phyloP scores from a whole-genome alignment of 805 yeast genomes.

The Saturnispora galanensis region DNA sequence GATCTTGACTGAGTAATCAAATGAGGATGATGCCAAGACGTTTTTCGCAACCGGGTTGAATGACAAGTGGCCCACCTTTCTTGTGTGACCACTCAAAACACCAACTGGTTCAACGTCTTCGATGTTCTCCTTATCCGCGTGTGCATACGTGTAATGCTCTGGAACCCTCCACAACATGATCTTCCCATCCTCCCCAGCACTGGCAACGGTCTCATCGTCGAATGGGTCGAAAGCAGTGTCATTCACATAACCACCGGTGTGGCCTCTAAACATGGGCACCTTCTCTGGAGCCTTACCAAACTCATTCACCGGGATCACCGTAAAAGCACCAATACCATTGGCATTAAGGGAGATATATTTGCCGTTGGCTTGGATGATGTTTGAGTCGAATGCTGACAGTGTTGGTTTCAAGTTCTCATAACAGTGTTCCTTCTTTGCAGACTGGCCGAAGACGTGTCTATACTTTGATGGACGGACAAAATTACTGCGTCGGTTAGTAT shows the following conservation, averaged over 20 bases:
- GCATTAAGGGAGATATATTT: constrained; percentile 77
- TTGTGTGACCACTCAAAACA: constrained; percentile 71
- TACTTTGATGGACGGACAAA: constrained; percentile 95
- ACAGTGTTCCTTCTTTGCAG: constrained; percentile 59
- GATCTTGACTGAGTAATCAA: constrained; percentile 82
- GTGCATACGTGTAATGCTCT: constrained; percentile 60
- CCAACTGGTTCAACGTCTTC: constrained; percentile 63
- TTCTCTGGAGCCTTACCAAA: constrained; percentile 90
- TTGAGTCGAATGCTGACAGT: constrained; percentile 94
- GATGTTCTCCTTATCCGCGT: constrained; percentile 42
- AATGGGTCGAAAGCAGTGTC: constrained; percentile 97
- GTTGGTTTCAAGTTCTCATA: constrained; percentile 71
- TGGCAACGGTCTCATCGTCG: constrained; percentile 60
- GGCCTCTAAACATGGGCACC: constrained; percentile 91
- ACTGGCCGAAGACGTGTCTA: constrained; percentile 93
- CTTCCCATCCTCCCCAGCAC: constrained; percentile 73
- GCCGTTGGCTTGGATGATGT: constrained; percentile 79
- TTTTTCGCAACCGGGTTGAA: constrained; percentile 85
- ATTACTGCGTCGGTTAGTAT: constrained; percentile 36
- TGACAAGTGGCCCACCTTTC: constrained; percentile 87
- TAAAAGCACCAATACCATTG: constrained; percentile 97
- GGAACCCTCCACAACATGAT: constrained; percentile 87
- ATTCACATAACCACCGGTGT: constrained; percentile 87
- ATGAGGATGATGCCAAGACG: constrained; percentile 81
- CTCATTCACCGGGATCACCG: constrained; percentile 78